Evolutionary conservation across 2,329 filamentous ascomycete genomes (phyloP).

Genomic region (Rutstroemia sp.): DNA sequence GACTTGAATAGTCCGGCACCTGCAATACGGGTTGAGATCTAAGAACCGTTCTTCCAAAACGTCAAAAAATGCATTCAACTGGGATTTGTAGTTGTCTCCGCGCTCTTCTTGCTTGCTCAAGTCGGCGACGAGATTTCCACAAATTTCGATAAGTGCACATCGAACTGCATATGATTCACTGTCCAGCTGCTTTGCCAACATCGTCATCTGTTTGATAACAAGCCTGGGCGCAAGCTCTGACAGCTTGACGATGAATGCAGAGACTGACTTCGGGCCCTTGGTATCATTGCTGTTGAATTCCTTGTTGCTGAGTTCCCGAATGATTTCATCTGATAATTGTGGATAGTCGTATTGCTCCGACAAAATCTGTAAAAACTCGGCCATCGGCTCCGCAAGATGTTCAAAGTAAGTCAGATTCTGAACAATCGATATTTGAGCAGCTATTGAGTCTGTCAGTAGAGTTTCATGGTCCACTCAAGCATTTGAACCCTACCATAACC

Average conservation of each 20-base stretch:
- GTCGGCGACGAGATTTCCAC: slow-evolving; percentile 87
- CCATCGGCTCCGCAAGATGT: slow-evolving; percentile 98
- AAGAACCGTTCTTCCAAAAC: slow-evolving; percentile 93
- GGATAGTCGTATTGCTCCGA: slow-evolving; percentile 97
- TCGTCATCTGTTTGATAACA: slow-evolving; percentile 96
- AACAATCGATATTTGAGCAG: slow-evolving; percentile 94
- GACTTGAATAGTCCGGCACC: slow-evolving; percentile 86
- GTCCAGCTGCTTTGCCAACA: slow-evolving; percentile 88
- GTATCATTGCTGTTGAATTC: slow-evolving; percentile 97
- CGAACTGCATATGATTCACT: slow-evolving; percentile 95
- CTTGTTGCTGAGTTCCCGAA: slow-evolving; percentile 92
- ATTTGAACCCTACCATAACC: slow-evolving; percentile 65
- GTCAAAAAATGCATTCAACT: slow-evolving; percentile 95
- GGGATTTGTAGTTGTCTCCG: slow-evolving; percentile 86
- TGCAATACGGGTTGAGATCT: slow-evolving; percentile 93
- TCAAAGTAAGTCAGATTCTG: slow-evolving; percentile 98
- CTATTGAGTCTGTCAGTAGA: slow-evolving; percentile 37
- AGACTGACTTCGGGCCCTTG: slow-evolving; percentile 92
- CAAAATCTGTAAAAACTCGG: slow-evolving; percentile 92
- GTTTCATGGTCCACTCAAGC: slow-evolving; percentile 24
- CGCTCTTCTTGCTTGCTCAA: slow-evolving; percentile 87
- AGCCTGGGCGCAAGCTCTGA: slow-evolving; percentile 86
- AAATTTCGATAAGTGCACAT: slow-evolving; percentile 92
- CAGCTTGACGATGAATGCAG: slow-evolving; percentile 84
- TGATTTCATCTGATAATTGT: slow-evolving; percentile 85